Conservation (phyloP, 208 protist genomes). For the Trypanosomatidae sp. region DNA sequence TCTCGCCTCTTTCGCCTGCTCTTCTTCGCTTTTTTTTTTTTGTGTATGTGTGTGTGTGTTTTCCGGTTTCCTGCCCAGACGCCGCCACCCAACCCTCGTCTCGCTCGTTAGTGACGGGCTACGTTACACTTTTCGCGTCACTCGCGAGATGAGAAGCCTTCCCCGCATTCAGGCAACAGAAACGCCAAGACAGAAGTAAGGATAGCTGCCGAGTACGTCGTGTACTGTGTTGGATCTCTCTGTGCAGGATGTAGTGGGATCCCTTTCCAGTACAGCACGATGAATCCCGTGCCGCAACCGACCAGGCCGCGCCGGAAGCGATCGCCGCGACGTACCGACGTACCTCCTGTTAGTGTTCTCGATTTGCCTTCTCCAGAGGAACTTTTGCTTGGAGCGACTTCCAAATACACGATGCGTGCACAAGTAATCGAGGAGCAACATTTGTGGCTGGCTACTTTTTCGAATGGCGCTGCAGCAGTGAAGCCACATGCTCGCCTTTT, state of each 20-base stretch:
- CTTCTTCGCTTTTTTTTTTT: not conserved
- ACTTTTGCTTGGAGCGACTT: conserved; percentile 1
- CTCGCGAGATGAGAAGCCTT: not conserved
- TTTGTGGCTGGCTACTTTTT: not conserved
- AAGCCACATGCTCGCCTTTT: not conserved
- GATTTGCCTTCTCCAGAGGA: conserved; percentile 6
- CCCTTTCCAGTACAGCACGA: not conserved
- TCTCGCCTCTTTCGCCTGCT: not conserved
- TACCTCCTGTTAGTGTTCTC: not conserved
- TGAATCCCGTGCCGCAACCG: not conserved
- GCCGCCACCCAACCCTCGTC: not conserved
- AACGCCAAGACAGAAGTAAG: not conserved
- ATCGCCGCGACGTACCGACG: not conserved
- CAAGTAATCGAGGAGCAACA: conserved; percentile 4
- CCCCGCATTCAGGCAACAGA: not conserved
- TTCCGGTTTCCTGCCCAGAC: not conserved
- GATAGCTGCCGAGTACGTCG: not conserved
- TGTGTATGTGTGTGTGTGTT: too few relatives aligned
- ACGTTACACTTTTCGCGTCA: not conserved
- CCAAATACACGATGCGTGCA: not conserved
- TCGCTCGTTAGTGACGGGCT: not conserved
- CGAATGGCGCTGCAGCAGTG: not conserved
- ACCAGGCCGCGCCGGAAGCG: not conserved
- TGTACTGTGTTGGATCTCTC: not conserved
- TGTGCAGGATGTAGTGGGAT: not conserved